Evolutionary conservation across 192 early-diverging fungal genomes (phyloP), one percentile per base, ranked within the genome.

Genomic region (Kickxella alabastrina): DNA sequence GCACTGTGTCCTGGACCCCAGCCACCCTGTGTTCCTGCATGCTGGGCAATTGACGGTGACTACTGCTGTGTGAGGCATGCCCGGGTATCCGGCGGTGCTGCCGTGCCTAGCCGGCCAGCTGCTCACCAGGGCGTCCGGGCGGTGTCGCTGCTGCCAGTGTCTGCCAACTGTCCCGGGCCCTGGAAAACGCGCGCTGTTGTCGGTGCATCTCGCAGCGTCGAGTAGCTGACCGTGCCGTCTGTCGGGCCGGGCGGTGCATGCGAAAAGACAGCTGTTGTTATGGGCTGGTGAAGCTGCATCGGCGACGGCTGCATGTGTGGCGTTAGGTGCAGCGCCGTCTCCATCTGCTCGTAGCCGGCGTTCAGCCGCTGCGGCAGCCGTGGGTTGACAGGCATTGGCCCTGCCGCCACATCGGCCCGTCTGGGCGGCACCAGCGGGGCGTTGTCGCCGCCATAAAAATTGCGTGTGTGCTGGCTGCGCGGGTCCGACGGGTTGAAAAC

Each of bases 401-500:
- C 68, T 6, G 61, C 46, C 27, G 45, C n/a, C 8, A 49, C 49
- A 31, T 57, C 54, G 23, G 38, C 37, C 5, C 57, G 54, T 24
- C 56, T 39, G 14, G 56, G 60, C 43, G 50, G 61, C 23, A 45
- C 37, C 13, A 52, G 60, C 13, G 57, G 44, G 3, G 55, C 17
- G 28, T 54, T 41, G 26, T n/a, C 24, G 23, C 24, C 43, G 26
- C 32, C 29, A 7, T 29, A 65, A 35, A 52, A 73, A 10, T 47
- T 43, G 12, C 46, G 70, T 18, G 70, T 26, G 44, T 45, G 65
- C 10, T 57, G 58, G 58, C 70, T 73, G 43, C 70, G 70, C 1
- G 70, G 63, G 58, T 73, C 70, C 0, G 70, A 73, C 10, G 70
- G 70, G 37, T 73, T 73, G 17, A 73, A 35, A 8, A 73, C 55